phyloP scores from a whole-genome alignment of 2,329 filamentous ascomycete species.

The Epichloe hybrida region DNA sequence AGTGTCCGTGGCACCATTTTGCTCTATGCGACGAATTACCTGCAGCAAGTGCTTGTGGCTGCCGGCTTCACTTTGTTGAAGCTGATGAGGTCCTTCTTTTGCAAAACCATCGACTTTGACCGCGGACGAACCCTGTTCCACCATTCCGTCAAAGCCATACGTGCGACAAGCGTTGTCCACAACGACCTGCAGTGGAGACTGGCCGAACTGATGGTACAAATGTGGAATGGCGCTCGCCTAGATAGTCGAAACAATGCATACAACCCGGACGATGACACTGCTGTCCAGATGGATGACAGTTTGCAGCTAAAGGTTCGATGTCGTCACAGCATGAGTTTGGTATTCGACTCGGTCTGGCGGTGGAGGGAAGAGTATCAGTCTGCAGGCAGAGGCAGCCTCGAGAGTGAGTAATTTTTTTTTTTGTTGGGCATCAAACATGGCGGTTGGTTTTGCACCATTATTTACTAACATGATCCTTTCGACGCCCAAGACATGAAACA shows the following conservation, averaged over 20 bases:
- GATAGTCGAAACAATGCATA: conserved; percentile 33
- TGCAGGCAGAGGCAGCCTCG: conserved; percentile 53
- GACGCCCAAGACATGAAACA: conserved; percentile 50
- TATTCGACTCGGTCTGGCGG: conserved; percentile 75
- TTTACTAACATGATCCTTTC: conserved; percentile 1
- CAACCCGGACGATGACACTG: conserved; percentile 34
- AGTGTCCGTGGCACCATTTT: conserved; percentile 40
- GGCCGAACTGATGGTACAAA: conserved; percentile 74
- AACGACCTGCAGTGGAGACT: conserved; percentile 72
- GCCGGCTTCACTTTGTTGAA: conserved; percentile 67
- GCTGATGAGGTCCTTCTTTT: conserved; percentile 64
- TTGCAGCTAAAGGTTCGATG: conserved; percentile 72
- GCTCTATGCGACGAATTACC: conserved; percentile 58
- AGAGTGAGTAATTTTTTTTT: conserved; percentile 42
- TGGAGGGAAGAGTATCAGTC: conserved; percentile 72
- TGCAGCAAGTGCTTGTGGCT: conserved; percentile 77
- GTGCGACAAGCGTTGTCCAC: conserved; percentile 58
- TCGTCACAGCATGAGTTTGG: conserved; percentile 71
- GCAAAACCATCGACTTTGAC: conserved; percentile 55
- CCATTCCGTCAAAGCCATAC: conserved; percentile 54
- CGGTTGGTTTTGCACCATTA: not conserved
- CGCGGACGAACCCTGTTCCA: conserved; percentile 57
- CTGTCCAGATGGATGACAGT: conserved; percentile 49
- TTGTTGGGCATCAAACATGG: too few species aligned
- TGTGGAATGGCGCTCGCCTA: conserved; percentile 60